A percentile compares a stretch with the other conserved stretches of the same genome.
Evolutionary conservation across 73 alveolate genomes (phyloP).

Genomic region (Stentor coeruleus): DNA sequence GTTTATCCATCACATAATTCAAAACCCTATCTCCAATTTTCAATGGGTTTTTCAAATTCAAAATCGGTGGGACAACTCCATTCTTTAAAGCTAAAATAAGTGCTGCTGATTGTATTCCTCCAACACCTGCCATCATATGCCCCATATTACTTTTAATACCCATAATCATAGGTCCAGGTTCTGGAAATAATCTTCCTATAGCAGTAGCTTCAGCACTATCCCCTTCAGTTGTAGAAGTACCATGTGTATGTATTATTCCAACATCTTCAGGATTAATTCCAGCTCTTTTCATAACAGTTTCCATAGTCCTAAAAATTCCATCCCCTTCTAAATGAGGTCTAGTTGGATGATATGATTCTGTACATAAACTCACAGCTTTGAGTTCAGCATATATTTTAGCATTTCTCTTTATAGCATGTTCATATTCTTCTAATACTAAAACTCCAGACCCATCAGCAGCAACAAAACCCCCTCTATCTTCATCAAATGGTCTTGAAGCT

Average conservation of each 20-base stretch:
- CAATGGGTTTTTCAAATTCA: not conserved
- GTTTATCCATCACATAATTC: not conserved
- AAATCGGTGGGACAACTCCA: not conserved
- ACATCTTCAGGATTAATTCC: slow-evolving; percentile 43
- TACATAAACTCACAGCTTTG: slow-evolving; percentile 49
- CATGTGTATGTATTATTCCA: slow-evolving; percentile 64
- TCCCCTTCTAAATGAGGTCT: slow-evolving; percentile 68
- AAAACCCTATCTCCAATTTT: not conserved
- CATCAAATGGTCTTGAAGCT: slow-evolving; percentile 75
- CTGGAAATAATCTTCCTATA: slow-evolving; percentile 32
- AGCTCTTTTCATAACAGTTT: slow-evolving; percentile 57
- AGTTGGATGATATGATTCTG: slow-evolving; percentile 63
- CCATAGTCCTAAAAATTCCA: slow-evolving; percentile 48
- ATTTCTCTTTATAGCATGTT: slow-evolving; percentile 57
- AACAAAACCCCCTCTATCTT: slow-evolving; percentile 67
- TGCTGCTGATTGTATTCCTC: not conserved
- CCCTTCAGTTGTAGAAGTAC: slow-evolving; percentile 72
- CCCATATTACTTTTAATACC: not conserved
- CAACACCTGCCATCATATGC: slow-evolving; percentile 7
- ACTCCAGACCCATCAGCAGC: slow-evolving; percentile 71
- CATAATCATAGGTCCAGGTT: not conserved
- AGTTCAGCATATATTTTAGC: slow-evolving; percentile 73
- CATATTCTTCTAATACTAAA: slow-evolving; percentile 56
- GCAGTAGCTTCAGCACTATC: slow-evolving; percentile 64
- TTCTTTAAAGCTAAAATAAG: not conserved